Conservation (phyloP, 2,329 filamentous ascomycete genomes). For the Aspergillus candidus region DNA sequence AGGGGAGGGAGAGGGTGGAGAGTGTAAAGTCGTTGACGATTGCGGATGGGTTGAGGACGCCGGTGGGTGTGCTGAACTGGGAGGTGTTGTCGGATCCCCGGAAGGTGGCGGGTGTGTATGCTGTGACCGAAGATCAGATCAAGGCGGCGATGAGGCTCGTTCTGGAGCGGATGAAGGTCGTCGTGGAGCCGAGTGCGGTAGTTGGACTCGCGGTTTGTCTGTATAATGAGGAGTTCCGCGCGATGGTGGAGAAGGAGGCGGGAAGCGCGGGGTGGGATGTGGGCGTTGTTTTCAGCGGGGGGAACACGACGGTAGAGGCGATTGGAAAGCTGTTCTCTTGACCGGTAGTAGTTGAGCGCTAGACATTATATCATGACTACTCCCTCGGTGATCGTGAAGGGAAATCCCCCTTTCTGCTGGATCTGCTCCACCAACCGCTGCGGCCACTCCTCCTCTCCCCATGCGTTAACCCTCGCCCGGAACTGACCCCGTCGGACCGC, state of each 20-base stretch:
- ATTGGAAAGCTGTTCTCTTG: conserved; percentile 49
- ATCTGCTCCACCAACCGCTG: conserved; percentile 23
- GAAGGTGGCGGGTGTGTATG: conserved; percentile 66
- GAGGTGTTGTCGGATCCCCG: conserved; percentile 62
- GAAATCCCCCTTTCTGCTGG: conserved; percentile 25
- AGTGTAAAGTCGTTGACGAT: conserved; percentile 71
- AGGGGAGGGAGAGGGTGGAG: conserved; percentile 57
- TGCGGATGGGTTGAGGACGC: conserved; percentile 82
- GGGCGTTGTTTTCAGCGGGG: conserved; percentile 57
- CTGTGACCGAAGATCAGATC: conserved; percentile 78
- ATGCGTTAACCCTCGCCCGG: conserved; percentile 33
- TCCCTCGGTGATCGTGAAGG: conserved; percentile 12
- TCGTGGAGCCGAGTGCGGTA: conserved; percentile 81
- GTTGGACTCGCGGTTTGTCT: conserved; percentile 78
- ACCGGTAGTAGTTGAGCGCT: background rate
- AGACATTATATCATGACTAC: too few species aligned
- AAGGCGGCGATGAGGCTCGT: conserved; percentile 68
- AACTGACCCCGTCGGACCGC: conserved; percentile 31
- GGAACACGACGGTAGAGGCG: conserved; percentile 59
- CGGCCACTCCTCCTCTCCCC: conserved; percentile 32
- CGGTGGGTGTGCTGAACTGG: conserved; percentile 73
- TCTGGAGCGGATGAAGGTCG: conserved; percentile 80
- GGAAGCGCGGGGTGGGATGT: conserved; percentile 64
- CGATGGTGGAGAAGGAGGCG: conserved; percentile 57
- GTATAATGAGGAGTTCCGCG: conserved; percentile 77